Evolutionary conservation across 2,329 filamentous ascomycete genomes (phyloP), one percentile per base, ranked within the genome.

Genomic region (Epicoccum nigrum): DNA sequence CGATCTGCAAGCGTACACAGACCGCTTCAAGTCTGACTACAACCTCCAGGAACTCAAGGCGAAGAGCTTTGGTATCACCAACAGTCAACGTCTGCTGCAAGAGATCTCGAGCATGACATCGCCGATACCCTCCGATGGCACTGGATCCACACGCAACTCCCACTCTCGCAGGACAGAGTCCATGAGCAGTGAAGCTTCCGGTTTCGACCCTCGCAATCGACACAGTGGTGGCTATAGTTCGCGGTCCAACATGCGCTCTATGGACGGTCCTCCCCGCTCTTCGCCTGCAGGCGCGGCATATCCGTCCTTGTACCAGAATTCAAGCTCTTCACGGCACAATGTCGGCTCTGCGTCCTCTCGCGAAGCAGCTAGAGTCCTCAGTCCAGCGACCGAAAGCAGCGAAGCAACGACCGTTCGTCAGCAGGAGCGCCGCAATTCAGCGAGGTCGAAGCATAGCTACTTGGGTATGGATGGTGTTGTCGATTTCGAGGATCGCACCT

Each of bases 11-110:
- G 86, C 93, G 37, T 89, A 97, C 45, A 80, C 92, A 52, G 83
- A 84, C 31, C 84, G 87, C 9, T 97, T 96, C 80, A 82, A 86
- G 43, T 83, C 84, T 13, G 92, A 96, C 65, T 94, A 89, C 70
- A 85, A 83, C 19, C 84, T 89, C 43, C 62, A 62, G 35, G 88
- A 95, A 60, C 86, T 87, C 21, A 83, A 87, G 57, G 80, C 92
- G 16, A 80, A 84, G 58, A 83, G 82, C 39, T 82, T 97, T 37
- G 85, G 85, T 15, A 89, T 96, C 72, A 96, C 95, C 67, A 89
- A 89, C 15, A 79, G 80, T 5, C 45, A 48, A 17, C 21, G 28
- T n/a, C 62, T 85, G 71, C 68, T 88, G 74, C 71, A 85, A 62
- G 78, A 86, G 68, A 72, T 83, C 68, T 70, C 81, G 74, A 74